Evolutionary conservation across 441 rosid species (phyloP).

Genomic region (Corymbia calophylla): DNA sequence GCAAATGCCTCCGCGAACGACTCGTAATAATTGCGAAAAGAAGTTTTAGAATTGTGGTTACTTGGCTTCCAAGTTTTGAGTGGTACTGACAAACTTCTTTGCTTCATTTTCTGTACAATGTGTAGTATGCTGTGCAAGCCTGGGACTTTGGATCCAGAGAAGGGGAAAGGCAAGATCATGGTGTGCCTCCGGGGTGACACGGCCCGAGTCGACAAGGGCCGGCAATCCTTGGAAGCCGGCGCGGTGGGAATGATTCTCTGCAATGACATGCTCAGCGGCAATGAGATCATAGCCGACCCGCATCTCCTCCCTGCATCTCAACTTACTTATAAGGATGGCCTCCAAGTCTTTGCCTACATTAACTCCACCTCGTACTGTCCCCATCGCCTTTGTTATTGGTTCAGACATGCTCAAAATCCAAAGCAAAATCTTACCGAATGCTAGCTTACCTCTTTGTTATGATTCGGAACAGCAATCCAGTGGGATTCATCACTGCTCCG

Average conservation of each 20-base stretch:
- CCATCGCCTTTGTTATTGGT: neutral
- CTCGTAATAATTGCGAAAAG: constrained; percentile 26
- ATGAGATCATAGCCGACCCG: neutral
- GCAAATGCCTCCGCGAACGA: constrained; percentile 7
- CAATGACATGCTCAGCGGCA: neutral
- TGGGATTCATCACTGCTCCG: constrained; percentile 26
- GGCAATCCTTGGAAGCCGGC: constrained; percentile 32
- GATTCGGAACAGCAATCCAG: constrained; percentile 25
- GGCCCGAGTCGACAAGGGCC: constrained; percentile 36
- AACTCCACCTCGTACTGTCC: neutral
- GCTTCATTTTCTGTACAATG: neutral
- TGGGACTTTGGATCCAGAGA: constrained; percentile 31
- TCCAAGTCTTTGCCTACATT: neutral
- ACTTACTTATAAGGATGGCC: neutral
- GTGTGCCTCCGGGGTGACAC: constrained; percentile 35
- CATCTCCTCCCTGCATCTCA: constrained; percentile 7
- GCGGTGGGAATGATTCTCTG: constrained; percentile 57
- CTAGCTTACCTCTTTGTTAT: neutral
- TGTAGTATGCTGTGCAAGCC: constrained; percentile 38
- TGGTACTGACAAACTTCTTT: neutral
- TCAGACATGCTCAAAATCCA: neutral
- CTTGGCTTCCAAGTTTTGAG: neutral
- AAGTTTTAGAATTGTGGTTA: neutral
- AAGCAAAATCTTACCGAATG: neutral
- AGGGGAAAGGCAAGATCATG: constrained; percentile 44